These are phyloP conservation scores for Chaetothyriales sp. DNA, from an alignment of 2,329 filamentous ascomycete species.

Conservation along the genomic window DNA sequence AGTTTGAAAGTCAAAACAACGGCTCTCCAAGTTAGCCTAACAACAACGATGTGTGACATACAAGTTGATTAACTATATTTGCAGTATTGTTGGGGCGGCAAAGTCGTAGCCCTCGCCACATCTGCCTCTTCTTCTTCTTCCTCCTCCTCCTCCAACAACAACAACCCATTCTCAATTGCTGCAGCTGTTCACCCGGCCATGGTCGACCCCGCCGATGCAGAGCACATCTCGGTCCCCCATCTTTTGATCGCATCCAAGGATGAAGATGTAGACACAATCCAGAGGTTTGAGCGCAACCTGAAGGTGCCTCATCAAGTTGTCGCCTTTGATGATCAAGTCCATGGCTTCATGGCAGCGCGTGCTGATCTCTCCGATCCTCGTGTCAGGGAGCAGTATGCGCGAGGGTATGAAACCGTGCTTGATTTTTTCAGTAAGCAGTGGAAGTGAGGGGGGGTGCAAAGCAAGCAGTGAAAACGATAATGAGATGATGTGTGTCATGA, in stretches of 20 bases:
- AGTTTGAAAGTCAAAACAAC: too few relatives aligned
- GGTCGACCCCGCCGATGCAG: conserved; percentile 42
- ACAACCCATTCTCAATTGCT: conserved; percentile 36
- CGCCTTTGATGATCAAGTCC: conserved; percentile 28
- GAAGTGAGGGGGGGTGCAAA: background rate
- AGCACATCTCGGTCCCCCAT: conserved; percentile 40
- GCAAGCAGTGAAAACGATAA: background rate
- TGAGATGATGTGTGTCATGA: too few relatives aligned
- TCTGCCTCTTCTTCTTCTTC: conserved; percentile 41
- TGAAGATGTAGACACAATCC: conserved; percentile 35
- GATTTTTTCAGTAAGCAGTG: background rate
- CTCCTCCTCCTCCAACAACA: too few relatives aligned
- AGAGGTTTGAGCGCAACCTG: conserved; percentile 24
- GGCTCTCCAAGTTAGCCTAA: too few relatives aligned
- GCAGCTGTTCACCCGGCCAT: conserved; percentile 41
- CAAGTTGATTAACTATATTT: too few relatives aligned
- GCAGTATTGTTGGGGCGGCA: conserved; percentile 42
- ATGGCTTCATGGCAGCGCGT: conserved; percentile 31
- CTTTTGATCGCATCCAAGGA: conserved; percentile 42
- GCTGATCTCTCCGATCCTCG: conserved; percentile 24
- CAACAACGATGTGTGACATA: too few relatives aligned
- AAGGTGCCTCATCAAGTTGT: conserved; percentile 26
- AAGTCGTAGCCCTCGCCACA: conserved; percentile 31
- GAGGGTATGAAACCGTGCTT: conserved; percentile 24
- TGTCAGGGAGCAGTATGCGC: conserved; percentile 28